Evolutionary conservation across 352 stramenopile species (phyloP), one percentile per base, ranked within the genome.

Genomic region (Hyaloperonospora arabidopsidis): DNA sequence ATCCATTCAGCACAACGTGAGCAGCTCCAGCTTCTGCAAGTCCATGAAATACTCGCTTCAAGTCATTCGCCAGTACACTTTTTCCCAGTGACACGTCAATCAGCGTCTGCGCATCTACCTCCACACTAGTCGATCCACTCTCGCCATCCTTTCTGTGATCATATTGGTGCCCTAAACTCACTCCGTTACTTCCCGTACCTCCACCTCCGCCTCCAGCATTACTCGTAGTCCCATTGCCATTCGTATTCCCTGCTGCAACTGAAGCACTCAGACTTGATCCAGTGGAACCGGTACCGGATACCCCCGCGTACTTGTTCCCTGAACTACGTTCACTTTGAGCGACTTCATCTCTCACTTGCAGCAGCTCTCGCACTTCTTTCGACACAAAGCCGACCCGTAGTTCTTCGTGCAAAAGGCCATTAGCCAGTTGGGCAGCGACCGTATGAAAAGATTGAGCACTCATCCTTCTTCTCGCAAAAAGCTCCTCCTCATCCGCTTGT

Each of bases 41-140:
- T 5, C 82, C 84, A 53, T 95, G 81, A 57, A 85, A 95, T 2
- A 95, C 78, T 15, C 71, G 64, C 60, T 95, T 93, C 36, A 95
- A 56, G 52, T 95, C 84, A 68, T 91, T 92, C 11, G 84, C 83
- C 15, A 95, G 63, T 43, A 89, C 67, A 59, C 83, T 91, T 23
- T 86, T 80, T 21, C 68, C 65, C 21, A 95, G 54, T 17, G 82
- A 79, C 11, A 92, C 72, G 55, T 92, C 84, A 47, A 92, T 93
- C 36, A 95, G 52, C 38, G 83, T 92, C 57, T 91, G 84, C 21
- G 76, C 69, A 54, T 93, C 84, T 22, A 89, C 76, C 32, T 88
- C 77, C 22, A 81, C 63, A 1, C 50, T 61, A 15, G 69, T 61
- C 12, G 61, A 62, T 2, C 64, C 49, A 23, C 46, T 68, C 44